Conservation (phyloP, 2,329 filamentous ascomycete genomes). For the Aspergillus clavatus region DNA sequence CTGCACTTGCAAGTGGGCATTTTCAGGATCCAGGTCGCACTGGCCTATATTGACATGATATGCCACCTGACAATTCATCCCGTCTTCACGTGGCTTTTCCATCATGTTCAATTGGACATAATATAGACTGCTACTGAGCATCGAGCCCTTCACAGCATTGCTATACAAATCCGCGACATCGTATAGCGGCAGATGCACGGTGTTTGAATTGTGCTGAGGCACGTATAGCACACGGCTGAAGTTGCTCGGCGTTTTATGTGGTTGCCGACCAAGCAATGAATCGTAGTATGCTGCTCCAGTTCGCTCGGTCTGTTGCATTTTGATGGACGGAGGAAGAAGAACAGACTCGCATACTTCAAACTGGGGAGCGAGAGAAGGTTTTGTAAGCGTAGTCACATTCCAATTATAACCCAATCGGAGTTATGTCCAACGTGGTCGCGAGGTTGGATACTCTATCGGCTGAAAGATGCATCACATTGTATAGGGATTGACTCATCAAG, state of each 20-base stretch:
- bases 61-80: constrained; percentile 1
- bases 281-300: background rate
- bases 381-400: background rate
- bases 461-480: background rate
- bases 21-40: background rate
- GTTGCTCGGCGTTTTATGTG: background rate
- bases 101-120: constrained; percentile 2
- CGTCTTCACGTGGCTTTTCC: constrained; percentile 4
- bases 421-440: background rate
- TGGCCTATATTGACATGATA: constrained; percentile 5
- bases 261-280: background rate
- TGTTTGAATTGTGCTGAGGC: constrained; percentile 5
- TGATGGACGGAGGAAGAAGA: background rate
- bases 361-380: no score
- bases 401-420: background rate
- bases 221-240: constrained; percentile 8
- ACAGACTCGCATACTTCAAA: background rate
- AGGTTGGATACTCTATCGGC: background rate
- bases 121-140: constrained; percentile 6
- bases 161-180: constrained; percentile 1
- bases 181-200: constrained; percentile 5
- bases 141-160: background rate
- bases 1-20: constrained; percentile 1
- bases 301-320: background rate
- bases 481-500: no score